These are phyloP conservation scores for Trichoderma breve DNA, from an alignment of 2,329 filamentous ascomycete species.

Conservation along the genomic window DNA sequence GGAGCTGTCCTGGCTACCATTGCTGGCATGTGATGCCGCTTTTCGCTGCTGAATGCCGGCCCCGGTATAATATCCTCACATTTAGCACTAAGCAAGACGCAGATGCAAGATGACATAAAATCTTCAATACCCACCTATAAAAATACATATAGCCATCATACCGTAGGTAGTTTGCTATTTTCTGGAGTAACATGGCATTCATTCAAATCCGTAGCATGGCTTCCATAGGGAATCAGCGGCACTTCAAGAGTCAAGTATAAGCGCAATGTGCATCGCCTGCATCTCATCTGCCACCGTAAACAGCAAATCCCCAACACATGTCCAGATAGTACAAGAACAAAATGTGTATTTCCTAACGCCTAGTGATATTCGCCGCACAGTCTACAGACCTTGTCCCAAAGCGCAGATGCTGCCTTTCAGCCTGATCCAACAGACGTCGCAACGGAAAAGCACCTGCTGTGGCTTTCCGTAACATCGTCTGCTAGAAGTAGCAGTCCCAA, in stretches of 20 bases:
- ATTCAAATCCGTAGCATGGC: background rate
- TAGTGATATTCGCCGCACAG: background rate
- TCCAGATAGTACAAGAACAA: background rate
- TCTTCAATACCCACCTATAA: background rate
- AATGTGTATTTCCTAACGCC: conserved; percentile 4
- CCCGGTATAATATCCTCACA: background rate
- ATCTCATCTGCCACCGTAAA: no score
- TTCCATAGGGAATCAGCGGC: background rate
- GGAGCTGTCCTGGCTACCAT: background rate
- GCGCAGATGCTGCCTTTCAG: background rate
- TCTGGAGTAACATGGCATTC: background rate
- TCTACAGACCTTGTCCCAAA: background rate
- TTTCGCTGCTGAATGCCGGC: background rate
- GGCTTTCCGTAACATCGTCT: background rate
- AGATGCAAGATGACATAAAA: background rate
- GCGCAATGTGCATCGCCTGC: background rate
- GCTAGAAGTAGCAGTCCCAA: background rate
- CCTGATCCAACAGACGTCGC: background rate
- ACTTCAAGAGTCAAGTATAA: background rate
- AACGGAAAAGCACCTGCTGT: background rate
- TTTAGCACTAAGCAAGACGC: background rate
- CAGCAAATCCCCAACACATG: background rate
- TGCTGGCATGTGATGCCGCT: background rate
- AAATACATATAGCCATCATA: background rate
- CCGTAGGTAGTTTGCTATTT: background rate